Percentiles rank a stretch among this genome's conserved stretches.
Evolutionary conservation across 306 rosid species (phyloP).

Genomic region (Prunus mira): DNA sequence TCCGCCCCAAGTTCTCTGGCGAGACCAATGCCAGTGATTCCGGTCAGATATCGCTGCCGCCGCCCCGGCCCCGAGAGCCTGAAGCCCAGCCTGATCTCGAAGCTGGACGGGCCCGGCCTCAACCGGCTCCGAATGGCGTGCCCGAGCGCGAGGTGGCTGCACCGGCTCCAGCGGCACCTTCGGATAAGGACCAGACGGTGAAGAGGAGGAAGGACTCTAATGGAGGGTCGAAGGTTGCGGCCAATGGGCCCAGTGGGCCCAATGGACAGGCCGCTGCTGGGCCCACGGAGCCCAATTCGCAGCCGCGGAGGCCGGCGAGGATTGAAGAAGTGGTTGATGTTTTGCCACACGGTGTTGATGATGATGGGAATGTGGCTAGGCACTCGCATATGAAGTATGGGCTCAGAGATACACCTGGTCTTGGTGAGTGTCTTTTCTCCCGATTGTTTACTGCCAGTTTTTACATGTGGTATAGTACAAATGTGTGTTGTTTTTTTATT

Average conservation of each 20-base stretch:
- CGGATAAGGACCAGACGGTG: slow-evolving; percentile 38
- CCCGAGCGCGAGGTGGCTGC: slow-evolving; percentile 32
- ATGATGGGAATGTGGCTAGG: slow-evolving; percentile 57
- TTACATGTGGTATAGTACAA: background rate
- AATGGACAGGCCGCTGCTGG: slow-evolving; percentile 42
- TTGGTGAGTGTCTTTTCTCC: slow-evolving; percentile 49
- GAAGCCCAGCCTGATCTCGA: slow-evolving; percentile 55
- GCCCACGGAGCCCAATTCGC: slow-evolving; percentile 35
- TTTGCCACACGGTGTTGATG: slow-evolving; percentile 59
- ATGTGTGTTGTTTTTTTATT: background rate
- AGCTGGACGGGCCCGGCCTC: slow-evolving; percentile 43
- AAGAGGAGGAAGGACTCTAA: slow-evolving; percentile 77
- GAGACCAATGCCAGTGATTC: slow-evolving; percentile 73
- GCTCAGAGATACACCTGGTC: slow-evolving; percentile 88
- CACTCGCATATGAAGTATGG: slow-evolving; percentile 83
- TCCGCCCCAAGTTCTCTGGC: slow-evolving; percentile 88
- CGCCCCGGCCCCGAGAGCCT: slow-evolving; percentile 39
- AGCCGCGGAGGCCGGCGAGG: slow-evolving; percentile 44
- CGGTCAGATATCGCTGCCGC: slow-evolving; percentile 48
- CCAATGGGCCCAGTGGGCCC: slow-evolving; percentile 36
- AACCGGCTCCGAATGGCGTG: slow-evolving; percentile 34
- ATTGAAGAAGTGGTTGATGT: slow-evolving; percentile 64
- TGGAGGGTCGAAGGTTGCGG: slow-evolving; percentile 49
- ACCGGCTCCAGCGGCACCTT: background rate
- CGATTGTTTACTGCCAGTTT: no score